Evolutionary conservation across 2,329 filamentous ascomycete species (phyloP).

Genomic region (Cladosporium sp.): DNA sequence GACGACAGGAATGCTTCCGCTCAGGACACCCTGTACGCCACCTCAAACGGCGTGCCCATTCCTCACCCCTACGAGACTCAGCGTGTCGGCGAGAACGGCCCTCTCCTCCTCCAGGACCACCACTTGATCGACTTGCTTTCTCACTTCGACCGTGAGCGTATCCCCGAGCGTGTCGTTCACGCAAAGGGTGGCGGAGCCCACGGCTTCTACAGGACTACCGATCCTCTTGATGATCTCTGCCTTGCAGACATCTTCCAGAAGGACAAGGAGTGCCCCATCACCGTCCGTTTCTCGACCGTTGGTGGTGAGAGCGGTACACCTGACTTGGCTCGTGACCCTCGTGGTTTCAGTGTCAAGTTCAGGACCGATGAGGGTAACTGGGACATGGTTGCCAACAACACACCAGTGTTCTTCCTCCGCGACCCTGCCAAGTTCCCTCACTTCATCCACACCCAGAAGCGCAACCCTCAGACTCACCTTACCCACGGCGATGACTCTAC

Average conservation of each 20-base stretch:
- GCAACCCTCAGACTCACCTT: constrained; percentile 53
- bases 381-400: constrained; percentile 69
- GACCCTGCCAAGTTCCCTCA: constrained; percentile 70
- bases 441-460: constrained; percentile 72
- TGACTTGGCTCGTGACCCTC: constrained; percentile 67
- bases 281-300: constrained; percentile 70
- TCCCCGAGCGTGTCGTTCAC: constrained; percentile 49
- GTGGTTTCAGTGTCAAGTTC: constrained; percentile 71
- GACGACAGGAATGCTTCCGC: constrained; percentile 43
- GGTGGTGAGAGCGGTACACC: constrained; percentile 69
- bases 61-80: constrained; percentile 57
- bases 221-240: constrained; percentile 43
- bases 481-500: constrained; percentile 61
- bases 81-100: constrained; percentile 54
- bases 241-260: constrained; percentile 49
- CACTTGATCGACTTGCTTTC: constrained; percentile 48
- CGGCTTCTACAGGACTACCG: constrained; percentile 45
- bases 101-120: constrained; percentile 53
- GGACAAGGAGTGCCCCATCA: constrained; percentile 65
- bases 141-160: constrained; percentile 49
- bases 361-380: constrained; percentile 70
- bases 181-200: constrained; percentile 49
- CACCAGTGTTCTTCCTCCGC: constrained; percentile 70
- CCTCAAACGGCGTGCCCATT: constrained; percentile 54
- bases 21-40: constrained; percentile 49